Base-by-base conservation (phyloP, 192 early-diverging fungal genomes). In the Spinellus fusiger region DNA sequence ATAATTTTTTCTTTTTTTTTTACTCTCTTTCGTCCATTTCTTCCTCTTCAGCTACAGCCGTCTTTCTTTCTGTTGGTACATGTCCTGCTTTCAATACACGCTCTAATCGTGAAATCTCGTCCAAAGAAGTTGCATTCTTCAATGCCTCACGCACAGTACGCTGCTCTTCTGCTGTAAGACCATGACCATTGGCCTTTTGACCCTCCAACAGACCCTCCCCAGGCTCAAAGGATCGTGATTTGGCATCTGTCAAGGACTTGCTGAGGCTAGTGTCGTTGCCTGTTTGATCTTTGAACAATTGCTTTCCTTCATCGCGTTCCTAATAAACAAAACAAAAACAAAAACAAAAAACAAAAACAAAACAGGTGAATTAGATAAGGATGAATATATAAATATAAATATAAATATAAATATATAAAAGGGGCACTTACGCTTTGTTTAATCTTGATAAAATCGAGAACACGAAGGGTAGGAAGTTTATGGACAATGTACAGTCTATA, bases 371-470 rank as follows among this genome's bases (percentile, higher is more conserved):
- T 5, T 46, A 25, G 5, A 28, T 31, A 47, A n/a, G n/a, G n/a
- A n/a, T n/a, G n/a, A n/a, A n/a, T n/a, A n/a, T n/a, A n/a, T n/a
- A n/a, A n/a, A n/a, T n/a, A 15, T 61, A n/a, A 77, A 37, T 13
- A 23, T 13, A 16, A 18, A 12, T 25, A 25, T 44, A 37, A 20
- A 26, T 5, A 15, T 34, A n/a, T 20, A 29, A 40, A 22, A 34
- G 48, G 1, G n/a, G n/a, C n/a, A 66, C 73, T 26, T 73, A 92
- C 92, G 68, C 64, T 70, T 50, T 87, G 77, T 51, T 78, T 81
- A 25, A 98, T 81, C 31, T 78, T 77, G 56, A 85, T 80, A 69
- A 95, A 98, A 75, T 99, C 92, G 66, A 98, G 63, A 2, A 97
- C 86, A 34, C 89, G 79, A 49, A 98, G 70, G 16, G 64, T 76